phyloP scores from a whole-genome alignment of 2,329 filamentous ascomycete species.

The Botryotinia narcissicola region DNA sequence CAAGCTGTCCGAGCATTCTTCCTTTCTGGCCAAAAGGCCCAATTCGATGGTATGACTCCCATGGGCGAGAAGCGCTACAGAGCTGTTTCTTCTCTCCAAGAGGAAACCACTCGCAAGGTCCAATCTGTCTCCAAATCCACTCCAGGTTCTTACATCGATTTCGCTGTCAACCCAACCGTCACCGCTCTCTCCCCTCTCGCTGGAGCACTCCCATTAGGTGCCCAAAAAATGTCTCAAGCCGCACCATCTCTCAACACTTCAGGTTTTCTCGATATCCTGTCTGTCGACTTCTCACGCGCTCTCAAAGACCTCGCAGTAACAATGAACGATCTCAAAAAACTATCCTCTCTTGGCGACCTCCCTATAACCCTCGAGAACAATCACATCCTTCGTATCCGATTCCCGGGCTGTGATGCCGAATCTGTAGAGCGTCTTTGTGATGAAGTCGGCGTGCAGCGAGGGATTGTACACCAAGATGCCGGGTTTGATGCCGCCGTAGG shows the following conservation, averaged over 20 bases:
- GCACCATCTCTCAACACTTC: slow-evolving; percentile 71
- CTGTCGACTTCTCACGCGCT: slow-evolving; percentile 82
- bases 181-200: slow-evolving; percentile 78
- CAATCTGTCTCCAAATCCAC: slow-evolving; percentile 52
- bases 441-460: slow-evolving; percentile 80
- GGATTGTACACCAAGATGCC: slow-evolving; percentile 72
- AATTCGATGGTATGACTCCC: slow-evolving; percentile 74
- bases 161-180: slow-evolving; percentile 82
- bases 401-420: slow-evolving; percentile 83
- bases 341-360: slow-evolving; percentile 77
- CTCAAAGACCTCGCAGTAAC: slow-evolving; percentile 79
- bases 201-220: slow-evolving; percentile 49
- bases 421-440: slow-evolving; percentile 81
- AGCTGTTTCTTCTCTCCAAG: slow-evolving; percentile 69
- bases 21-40: slow-evolving; percentile 83
- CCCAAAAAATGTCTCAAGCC: slow-evolving; percentile 41
- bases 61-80: slow-evolving; percentile 79
- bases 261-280: slow-evolving; percentile 80
- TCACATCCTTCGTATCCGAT: slow-evolving; percentile 70
- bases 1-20: slow-evolving; percentile 89
- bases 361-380: slow-evolving; percentile 69
- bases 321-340: slow-evolving; percentile 74
- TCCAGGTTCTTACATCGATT: slow-evolving; percentile 84
- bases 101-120: slow-evolving; percentile 69
- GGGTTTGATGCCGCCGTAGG: slow-evolving; percentile 68